A percentile compares a stretch with the other conserved stretches of the same genome.
Conservation (phyloP, 2,329 filamentous ascomycete species). For the Lachnellula occidentalis region DNA sequence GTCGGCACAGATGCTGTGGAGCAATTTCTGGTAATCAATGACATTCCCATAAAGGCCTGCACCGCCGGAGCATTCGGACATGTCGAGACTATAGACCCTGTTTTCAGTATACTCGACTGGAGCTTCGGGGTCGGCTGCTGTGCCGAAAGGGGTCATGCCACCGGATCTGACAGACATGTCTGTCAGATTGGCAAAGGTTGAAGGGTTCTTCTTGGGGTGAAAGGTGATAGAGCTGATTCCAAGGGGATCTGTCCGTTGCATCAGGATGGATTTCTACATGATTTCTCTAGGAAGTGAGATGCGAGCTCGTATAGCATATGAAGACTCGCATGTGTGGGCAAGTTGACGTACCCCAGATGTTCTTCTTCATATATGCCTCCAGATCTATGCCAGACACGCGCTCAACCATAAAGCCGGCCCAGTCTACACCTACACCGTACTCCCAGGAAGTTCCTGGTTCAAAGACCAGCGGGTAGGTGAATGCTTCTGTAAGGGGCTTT, state of each 20-base stretch:
- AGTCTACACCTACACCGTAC: slow-evolving; percentile 50
- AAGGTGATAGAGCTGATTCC: slow-evolving; percentile 22
- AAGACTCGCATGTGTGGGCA: no score
- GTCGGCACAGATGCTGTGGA: slow-evolving; percentile 41
- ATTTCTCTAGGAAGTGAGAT: no score
- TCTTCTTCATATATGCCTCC: slow-evolving; percentile 39
- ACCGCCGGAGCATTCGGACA: slow-evolving; percentile 27
- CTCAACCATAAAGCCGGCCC: slow-evolving; percentile 47
- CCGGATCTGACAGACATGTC: slow-evolving; percentile 20
- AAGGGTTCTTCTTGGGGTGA: slow-evolving; percentile 10
- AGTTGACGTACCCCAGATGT: slow-evolving; percentile 33
- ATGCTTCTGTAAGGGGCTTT: slow-evolving; percentile 1
- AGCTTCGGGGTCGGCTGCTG: slow-evolving; percentile 10
- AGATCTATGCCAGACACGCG: slow-evolving; percentile 28
- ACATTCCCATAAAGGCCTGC: slow-evolving; percentile 34
- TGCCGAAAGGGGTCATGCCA: slow-evolving; percentile 10
- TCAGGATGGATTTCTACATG: no score
- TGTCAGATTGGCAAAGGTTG: slow-evolving; percentile 13
- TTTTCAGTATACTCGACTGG: slow-evolving; percentile 10
- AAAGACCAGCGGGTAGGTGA: slow-evolving; percentile 47
- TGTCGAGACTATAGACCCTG: slow-evolving; percentile 5
- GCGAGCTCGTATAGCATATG: no score
- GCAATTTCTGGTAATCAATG: slow-evolving; percentile 38
- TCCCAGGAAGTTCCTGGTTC: slow-evolving; percentile 59
- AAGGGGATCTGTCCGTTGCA: slow-evolving; percentile 8